phyloP scores from a whole-genome alignment of 495 filamentous ascomycete species.

The Neurospora africana region DNA sequence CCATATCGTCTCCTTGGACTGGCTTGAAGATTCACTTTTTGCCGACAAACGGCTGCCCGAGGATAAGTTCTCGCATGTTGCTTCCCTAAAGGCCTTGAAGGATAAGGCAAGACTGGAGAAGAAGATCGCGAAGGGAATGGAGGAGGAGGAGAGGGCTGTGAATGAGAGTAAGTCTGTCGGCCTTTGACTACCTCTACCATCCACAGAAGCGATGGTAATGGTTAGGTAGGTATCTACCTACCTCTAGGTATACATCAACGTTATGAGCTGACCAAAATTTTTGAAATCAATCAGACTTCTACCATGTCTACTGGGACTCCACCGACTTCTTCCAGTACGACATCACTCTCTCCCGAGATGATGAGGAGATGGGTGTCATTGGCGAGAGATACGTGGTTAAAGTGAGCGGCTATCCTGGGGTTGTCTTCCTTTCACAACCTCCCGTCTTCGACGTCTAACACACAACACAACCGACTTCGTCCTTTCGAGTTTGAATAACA shows the following conservation, averaged over 20 bases:
- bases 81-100: conserved; percentile 7
- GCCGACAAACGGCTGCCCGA: conserved; percentile 13
- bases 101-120: conserved; percentile 36
- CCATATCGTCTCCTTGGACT: conserved; percentile 26
- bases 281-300: conserved; percentile 15
- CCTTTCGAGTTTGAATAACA: not conserved
- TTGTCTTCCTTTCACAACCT: too few relatives aligned
- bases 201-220: too few relatives aligned
- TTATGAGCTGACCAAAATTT: too few relatives aligned
- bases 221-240: too few relatives aligned
- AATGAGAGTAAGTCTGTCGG: conserved; percentile 23
- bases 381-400: conserved; percentile 23
- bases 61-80: conserved; percentile 13
- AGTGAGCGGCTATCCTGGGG: too few relatives aligned
- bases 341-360: conserved; percentile 19
- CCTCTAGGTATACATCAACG: too few relatives aligned
- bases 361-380: conserved; percentile 12
- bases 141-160: conserved; percentile 30
- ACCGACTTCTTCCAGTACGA: conserved; percentile 25
- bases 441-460: not conserved
- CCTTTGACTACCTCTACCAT: too few relatives aligned
- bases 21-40: conserved; percentile 36
- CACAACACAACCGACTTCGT: not conserved
- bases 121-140: conserved; percentile 21
- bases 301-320: conserved; percentile 22